Evolutionary conservation across 2,329 filamentous ascomycete species (phyloP), one percentile per base, ranked within the genome.

Genomic region (Exophiala aquamarina): DNA sequence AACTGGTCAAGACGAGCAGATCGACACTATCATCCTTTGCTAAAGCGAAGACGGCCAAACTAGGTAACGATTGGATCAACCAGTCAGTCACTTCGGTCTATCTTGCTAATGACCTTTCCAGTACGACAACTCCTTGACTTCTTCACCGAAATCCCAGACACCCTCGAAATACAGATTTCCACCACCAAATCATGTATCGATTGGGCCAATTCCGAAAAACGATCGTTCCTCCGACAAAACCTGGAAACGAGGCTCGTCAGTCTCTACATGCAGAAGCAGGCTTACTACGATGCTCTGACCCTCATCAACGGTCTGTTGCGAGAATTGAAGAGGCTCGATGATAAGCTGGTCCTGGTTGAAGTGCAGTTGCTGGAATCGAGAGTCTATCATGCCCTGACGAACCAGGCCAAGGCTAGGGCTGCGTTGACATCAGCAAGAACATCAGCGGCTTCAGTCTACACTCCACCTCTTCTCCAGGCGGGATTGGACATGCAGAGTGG

Each of bases 151-250:
- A 96, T 97, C 61, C 93, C 94, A 63, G 87, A 96, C 72, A 93
- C 89, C 61, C 87, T 87, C 75, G 93, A 98, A 68, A 88, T 86
- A 66, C 93, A 98, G 75, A 90, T 95, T 68, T 76, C 84, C 68
- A 89, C 96, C 62, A 98, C 93, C 64, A 95, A 95, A 73, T 95
- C 93, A 72, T 97, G 90, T 76, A 98, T 98, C 83, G 92, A 97
- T 74, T 98, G 93, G 93, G 93, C 54, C 34, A 56, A 56, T 29
- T 47, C 50, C 2, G 50, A 97, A 75, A 87, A 91, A 61, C 87
- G 93, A 65, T 89, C 89, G 51, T 98, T 98, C 79, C 82, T 98
- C 61, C 90, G 93, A 59, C 93, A 98, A 76, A 95, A 95, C 70
- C 89, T 98, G 65, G 90, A 98, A 77, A 95, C 92, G 48, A 87